phyloP scores from a whole-genome alignment of 2,329 filamentous ascomycete species.

The Clonostachys rosea region DNA sequence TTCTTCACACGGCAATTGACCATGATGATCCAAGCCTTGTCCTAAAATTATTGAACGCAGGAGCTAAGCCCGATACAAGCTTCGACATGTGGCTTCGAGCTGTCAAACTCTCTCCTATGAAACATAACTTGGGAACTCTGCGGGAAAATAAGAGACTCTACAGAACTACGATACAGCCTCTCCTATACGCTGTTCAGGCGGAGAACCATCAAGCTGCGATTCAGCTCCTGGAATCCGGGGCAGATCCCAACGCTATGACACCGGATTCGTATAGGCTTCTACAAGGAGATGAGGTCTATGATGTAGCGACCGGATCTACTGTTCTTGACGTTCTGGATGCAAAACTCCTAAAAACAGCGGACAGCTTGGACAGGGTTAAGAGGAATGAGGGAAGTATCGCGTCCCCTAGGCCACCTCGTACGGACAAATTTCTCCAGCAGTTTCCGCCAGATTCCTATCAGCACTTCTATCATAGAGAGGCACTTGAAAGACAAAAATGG shows the following conservation, averaged over 20 bases:
- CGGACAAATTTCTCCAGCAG: slow-evolving; percentile 47
- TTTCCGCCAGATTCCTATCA: slow-evolving; percentile 54
- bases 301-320: slow-evolving; percentile 33
- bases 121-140: slow-evolving; percentile 24
- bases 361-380: slow-evolving; percentile 41
- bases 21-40: slow-evolving; percentile 47
- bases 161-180: slow-evolving; percentile 54
- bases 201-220: slow-evolving; percentile 40
- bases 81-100: slow-evolving; percentile 62
- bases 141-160: slow-evolving; percentile 47
- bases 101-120: slow-evolving; percentile 36
- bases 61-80: slow-evolving; percentile 54
- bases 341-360: neutral
- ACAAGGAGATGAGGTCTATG: slow-evolving; percentile 18
- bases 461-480: slow-evolving; percentile 32
- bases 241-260: slow-evolving; percentile 59
- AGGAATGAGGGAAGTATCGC: slow-evolving; percentile 8
- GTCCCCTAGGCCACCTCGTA: slow-evolving; percentile 23
- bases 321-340: slow-evolving; percentile 56
- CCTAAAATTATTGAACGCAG: slow-evolving; percentile 56
- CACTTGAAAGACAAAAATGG: slow-evolving; percentile 21
- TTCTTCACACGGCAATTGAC: slow-evolving; percentile 55
- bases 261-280: slow-evolving; percentile 26
- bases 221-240: slow-evolving; percentile 58
- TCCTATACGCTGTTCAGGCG: slow-evolving; percentile 53